phyloP scores from a whole-genome alignment of 192 early-diverging fungal genomes.

The Coemansia guatemalensis region DNA sequence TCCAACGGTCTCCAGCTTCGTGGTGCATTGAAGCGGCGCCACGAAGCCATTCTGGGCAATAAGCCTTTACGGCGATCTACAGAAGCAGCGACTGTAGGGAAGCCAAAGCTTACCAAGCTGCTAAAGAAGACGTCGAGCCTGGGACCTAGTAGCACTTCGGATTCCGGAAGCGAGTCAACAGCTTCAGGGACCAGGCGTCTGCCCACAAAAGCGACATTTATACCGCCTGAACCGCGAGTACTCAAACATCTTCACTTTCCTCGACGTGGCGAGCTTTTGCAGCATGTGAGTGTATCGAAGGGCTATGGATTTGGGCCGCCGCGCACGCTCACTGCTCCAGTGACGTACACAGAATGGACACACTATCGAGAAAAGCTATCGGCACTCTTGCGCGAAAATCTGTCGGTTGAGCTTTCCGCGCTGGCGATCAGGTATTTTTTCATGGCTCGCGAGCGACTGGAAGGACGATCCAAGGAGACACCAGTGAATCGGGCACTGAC shows the following conservation, averaged over 20 bases:
- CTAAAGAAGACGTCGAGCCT: conserved; percentile 15
- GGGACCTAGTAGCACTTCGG: background rate
- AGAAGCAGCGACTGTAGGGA: background rate
- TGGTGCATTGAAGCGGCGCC: conserved; percentile 29
- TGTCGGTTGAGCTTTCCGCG: conserved; percentile 36
- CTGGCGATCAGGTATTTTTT: conserved; percentile 51
- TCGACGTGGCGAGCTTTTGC: conserved; percentile 45
- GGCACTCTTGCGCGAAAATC: conserved; percentile 38
- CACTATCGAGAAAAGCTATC: conserved; percentile 22
- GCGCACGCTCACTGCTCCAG: conserved; percentile 30
- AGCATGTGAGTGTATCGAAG: conserved; percentile 46
- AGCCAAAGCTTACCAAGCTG: conserved; percentile 9
- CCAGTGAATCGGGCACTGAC: conserved; percentile 1
- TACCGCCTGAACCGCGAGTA: conserved; percentile 21
- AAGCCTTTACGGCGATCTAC: background rate
- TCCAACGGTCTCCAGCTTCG: conserved; percentile 17
- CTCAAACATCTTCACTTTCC: conserved; percentile 44
- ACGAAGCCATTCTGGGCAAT: conserved; percentile 13
- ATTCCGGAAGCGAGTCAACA: background rate
- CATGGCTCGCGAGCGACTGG: conserved; percentile 39
- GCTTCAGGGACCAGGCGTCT: background rate
- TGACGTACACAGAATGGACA: conserved; percentile 20
- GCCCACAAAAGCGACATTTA: conserved; percentile 24
- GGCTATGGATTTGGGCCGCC: conserved; percentile 41
- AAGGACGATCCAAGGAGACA: conserved; percentile 3